These are phyloP conservation scores for Cercospora brassicicola DNA, from an alignment of 2,329 filamentous ascomycete genomes.

Conservation along the genomic window DNA sequence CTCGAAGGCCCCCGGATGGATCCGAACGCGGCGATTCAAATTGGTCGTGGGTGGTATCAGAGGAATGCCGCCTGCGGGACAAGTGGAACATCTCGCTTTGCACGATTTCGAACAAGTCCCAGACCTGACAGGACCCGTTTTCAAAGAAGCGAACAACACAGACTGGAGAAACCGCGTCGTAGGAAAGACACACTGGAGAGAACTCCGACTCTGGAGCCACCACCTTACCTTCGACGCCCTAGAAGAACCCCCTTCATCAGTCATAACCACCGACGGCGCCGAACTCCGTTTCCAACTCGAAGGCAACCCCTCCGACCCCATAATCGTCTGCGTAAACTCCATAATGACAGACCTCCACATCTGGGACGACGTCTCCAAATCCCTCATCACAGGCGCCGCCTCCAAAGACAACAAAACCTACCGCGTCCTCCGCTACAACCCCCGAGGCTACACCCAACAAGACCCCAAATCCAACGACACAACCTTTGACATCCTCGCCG, in stretches of 20 bases:
- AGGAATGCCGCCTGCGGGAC: constrained; percentile 45
- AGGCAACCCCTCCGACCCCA: constrained; percentile 68
- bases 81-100: constrained; percentile 62
- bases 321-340: constrained; percentile 75
- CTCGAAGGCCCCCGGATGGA: constrained; percentile 74
- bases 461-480: constrained; percentile 45
- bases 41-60: constrained; percentile 63
- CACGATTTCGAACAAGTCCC: constrained; percentile 72
- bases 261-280: constrained; percentile 68
- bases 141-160: constrained; percentile 63
- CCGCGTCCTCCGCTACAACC: constrained; percentile 74
- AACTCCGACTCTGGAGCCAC: constrained; percentile 63
- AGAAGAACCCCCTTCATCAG: constrained; percentile 63
- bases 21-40: constrained; percentile 69
- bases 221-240: constrained; percentile 75
- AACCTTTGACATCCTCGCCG: constrained; percentile 64
- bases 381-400: constrained; percentile 53
- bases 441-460: constrained; percentile 63
- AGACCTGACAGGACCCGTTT: constrained; percentile 64
- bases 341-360: constrained; percentile 75
- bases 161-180: constrained; percentile 62
- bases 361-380: constrained; percentile 72
- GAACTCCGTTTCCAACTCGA: constrained; percentile 72
- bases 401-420: constrained; percentile 57
- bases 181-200: constrained; percentile 58